phyloP scores from a whole-genome alignment of 805 yeast genomes.

The Lipomyces sp. region DNA sequence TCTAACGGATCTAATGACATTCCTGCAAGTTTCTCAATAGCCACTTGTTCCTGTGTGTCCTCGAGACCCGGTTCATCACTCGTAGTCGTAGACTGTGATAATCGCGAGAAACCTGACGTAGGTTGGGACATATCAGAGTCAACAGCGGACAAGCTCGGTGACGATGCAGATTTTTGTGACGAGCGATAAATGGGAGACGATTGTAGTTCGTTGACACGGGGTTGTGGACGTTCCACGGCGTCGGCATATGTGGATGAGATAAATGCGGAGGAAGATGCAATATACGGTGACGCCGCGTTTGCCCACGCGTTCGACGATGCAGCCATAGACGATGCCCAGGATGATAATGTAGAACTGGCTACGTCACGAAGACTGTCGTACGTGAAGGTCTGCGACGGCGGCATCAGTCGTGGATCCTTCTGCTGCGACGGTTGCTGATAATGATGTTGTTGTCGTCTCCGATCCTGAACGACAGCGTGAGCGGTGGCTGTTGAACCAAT shows the following conservation, averaged over 20 bases:
- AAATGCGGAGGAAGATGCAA: constrained; percentile 24
- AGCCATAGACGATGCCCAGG: constrained; percentile 34
- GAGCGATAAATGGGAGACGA: not conserved
- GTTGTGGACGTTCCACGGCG: not conserved
- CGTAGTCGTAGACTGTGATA: not conserved
- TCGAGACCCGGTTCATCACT: constrained; percentile 2
- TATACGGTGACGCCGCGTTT: constrained; percentile 30
- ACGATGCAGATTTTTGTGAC: not conserved
- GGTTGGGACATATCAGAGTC: not conserved
- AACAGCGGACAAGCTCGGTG: not conserved
- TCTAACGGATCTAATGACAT: constrained; percentile 31
- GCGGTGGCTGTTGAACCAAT: constrained; percentile 33
- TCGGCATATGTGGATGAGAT: constrained; percentile 9
- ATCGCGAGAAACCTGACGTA: not conserved
- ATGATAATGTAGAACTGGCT: constrained; percentile 26
- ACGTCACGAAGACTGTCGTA: constrained; percentile 16
- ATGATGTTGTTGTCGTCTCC: constrained; percentile 15
- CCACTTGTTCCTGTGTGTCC: constrained; percentile 4
- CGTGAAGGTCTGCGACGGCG: not conserved
- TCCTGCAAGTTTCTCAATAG: constrained; percentile 13
- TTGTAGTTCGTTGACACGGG: not conserved
- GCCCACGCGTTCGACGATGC: constrained; percentile 34
- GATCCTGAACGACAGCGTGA: constrained; percentile 18
- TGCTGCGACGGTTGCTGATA: constrained; percentile 18
- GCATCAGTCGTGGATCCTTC: not conserved